phyloP scores from a whole-genome alignment of 2,329 filamentous ascomycete species.

The Trichoderma sp. region DNA sequence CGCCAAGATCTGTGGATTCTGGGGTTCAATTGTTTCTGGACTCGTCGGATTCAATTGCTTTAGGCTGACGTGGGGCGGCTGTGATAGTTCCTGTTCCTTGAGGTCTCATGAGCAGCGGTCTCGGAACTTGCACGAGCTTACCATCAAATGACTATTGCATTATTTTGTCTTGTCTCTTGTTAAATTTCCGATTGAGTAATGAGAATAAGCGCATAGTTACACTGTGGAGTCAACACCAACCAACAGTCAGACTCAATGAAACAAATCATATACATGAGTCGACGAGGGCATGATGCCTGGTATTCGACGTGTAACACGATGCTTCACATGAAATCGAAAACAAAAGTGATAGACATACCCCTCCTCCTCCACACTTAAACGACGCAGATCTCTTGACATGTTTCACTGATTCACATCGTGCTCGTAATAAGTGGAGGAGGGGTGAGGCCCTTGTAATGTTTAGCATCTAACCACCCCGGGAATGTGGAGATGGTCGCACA shows the following conservation, averaged over 20 bases:
- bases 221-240: neutral
- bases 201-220: neutral
- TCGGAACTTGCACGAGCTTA: neutral
- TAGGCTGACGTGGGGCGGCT: neutral
- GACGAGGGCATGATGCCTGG: neutral
- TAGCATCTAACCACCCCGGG: neutral
- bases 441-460: neutral
- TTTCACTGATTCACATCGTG: neutral
- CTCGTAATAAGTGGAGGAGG: neutral
- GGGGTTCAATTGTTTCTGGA: neutral
- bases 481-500: neutral
- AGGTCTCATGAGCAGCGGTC: neutral
- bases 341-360: neutral
- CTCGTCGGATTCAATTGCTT: neutral
- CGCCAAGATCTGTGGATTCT: neutral
- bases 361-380: neutral
- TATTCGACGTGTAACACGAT: neutral
- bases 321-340: neutral
- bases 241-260: neutral
- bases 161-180: neutral
- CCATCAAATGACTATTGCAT: neutral
- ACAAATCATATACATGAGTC: neutral
- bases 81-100: neutral
- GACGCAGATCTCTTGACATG: neutral
- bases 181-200: neutral